Percentiles rank a stretch among this genome's conserved stretches.
Conservation (phyloP, 257 asterid species). For the Cynanchum wilfordii region DNA sequence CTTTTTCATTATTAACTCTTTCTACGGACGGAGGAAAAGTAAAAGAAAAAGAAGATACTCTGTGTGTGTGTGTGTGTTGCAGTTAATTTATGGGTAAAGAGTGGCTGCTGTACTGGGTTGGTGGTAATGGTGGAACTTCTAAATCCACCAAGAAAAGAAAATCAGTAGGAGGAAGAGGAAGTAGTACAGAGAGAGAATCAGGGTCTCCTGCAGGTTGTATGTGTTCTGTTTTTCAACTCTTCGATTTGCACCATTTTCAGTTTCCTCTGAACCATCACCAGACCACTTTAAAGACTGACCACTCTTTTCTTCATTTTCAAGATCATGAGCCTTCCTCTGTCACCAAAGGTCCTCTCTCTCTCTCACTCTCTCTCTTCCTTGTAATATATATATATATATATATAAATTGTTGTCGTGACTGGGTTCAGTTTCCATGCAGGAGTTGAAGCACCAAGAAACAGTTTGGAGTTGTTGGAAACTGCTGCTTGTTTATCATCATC, state of each 20-base stretch:
- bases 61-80: not conserved
- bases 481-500: slow-evolving; percentile 9
- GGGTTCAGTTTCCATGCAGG: slow-evolving; percentile 36
- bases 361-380: no score
- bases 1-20: not conserved
- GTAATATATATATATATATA: no score
- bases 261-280: slow-evolving; percentile 42
- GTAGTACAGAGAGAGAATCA: slow-evolving; percentile 10
- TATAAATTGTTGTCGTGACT: not conserved
- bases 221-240: slow-evolving; percentile 72
- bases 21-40: not conserved
- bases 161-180: slow-evolving; percentile 10
- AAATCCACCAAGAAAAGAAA: slow-evolving; percentile 34
- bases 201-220: slow-evolving; percentile 61
- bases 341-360: slow-evolving; percentile 36
- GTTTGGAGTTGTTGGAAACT: slow-evolving; percentile 59
- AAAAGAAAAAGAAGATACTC: not conserved
- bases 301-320: slow-evolving; percentile 21
- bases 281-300: slow-evolving; percentile 20
- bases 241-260: slow-evolving; percentile 54
- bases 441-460: slow-evolving; percentile 83
- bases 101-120: slow-evolving; percentile 68
- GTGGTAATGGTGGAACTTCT: slow-evolving; percentile 25
- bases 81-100: slow-evolving; percentile 56
- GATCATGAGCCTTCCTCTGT: slow-evolving; percentile 28